Conservation (phyloP, 2,329 filamentous ascomycete genomes). For the Aureobasidium pullulans region DNA sequence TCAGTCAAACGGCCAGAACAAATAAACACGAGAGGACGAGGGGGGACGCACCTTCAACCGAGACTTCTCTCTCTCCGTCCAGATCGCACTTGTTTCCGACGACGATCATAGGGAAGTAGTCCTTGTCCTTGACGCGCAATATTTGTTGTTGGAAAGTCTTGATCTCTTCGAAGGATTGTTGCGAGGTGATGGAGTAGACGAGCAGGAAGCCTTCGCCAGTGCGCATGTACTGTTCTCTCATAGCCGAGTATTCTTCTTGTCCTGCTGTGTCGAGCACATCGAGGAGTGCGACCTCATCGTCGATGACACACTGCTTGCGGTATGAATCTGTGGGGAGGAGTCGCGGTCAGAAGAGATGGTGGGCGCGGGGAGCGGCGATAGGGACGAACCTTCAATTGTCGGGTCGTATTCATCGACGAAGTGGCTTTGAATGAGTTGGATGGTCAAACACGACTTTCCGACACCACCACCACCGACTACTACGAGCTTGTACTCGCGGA, state of each 20-base stretch:
- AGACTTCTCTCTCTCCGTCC: conserved; percentile 83
- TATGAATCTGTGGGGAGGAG: conserved; percentile 68
- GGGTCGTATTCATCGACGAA: conserved; percentile 99
- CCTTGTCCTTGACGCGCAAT: conserved; percentile 87
- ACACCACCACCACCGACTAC: conserved; percentile 97
- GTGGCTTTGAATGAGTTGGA: conserved; percentile 75
- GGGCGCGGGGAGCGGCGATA: background rate
- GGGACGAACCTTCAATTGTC: conserved; percentile 81
- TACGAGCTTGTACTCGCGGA: conserved; percentile 57
- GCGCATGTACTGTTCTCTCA: conserved; percentile 99
- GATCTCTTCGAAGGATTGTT: conserved; percentile 97
- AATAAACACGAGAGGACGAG: background rate
- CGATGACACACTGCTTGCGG: conserved; percentile 98
- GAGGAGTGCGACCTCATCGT: conserved; percentile 94
- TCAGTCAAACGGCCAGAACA: conserved; percentile 16
- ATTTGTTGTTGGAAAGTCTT: conserved; percentile 99
- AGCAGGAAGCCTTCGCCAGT: conserved; percentile 96
- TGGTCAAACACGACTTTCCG: conserved; percentile 97
- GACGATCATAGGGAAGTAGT: conserved; percentile 98
- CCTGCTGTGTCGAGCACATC: conserved; percentile 97
- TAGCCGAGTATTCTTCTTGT: conserved; percentile 98
- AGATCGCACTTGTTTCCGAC: conserved; percentile 99
- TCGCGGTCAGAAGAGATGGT: background rate
- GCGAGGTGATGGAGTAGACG: conserved; percentile 95
- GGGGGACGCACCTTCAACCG: conserved; percentile 70